Percentiles rank a stretch among this genome's conserved stretches.
Conservation (phyloP, 75 land plant species). For the Larix kaempferi region DNA sequence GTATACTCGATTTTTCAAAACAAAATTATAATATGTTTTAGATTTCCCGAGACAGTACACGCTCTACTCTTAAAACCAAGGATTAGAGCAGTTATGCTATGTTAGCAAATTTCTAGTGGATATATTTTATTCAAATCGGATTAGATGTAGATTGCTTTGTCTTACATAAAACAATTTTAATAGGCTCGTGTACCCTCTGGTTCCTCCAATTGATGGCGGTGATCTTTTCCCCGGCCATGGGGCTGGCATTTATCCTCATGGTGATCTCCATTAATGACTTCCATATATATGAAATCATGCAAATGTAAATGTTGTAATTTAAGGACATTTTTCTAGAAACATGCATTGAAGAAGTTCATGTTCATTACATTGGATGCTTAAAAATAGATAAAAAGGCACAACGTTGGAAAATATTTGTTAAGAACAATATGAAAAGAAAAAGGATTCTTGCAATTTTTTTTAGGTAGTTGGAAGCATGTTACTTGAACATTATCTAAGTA, state of each 20-base stretch:
- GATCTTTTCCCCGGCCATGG: constrained; percentile 77
- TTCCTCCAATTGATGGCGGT: constrained; percentile 39
- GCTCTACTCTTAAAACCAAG: too few relatives aligned
- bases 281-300: neutral
- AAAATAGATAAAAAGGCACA: neutral
- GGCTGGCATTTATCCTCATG: constrained; percentile 75
- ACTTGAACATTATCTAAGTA: too few relatives aligned
- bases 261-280: constrained; percentile 19
- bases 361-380: neutral
- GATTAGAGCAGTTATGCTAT: too few relatives aligned
- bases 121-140: too few relatives aligned
- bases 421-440: neutral
- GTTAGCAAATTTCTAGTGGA: too few relatives aligned
- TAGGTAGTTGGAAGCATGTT: neutral
- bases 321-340: too few relatives aligned
- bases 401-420: neutral
- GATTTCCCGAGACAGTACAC: too few relatives aligned
- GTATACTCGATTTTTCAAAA: too few relatives aligned
- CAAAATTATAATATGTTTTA: too few relatives aligned
- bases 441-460: neutral
- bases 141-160: too few relatives aligned
- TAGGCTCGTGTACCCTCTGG: constrained; percentile 38
- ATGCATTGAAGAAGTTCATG: neutral
- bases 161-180: neutral
- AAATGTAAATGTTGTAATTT: neutral